phyloP scores from a whole-genome alignment of 441 rosid genomes.

The Aleurites moluccanus region DNA sequence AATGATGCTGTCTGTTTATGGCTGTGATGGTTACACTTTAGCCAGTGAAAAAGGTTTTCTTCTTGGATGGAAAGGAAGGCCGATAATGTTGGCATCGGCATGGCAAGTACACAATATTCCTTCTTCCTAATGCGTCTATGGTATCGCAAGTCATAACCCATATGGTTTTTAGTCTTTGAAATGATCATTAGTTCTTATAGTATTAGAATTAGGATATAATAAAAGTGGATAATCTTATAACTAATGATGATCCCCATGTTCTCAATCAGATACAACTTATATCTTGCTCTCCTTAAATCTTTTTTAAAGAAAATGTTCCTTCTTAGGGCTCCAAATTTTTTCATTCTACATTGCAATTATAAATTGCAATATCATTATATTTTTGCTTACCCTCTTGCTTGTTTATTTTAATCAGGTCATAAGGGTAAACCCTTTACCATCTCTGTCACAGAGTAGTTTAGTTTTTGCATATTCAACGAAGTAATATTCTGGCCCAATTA shows the following conservation, averaged over 20 bases:
- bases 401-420: too few relatives aligned
- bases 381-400: not conserved
- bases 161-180: not conserved
- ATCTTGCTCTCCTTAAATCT: not conserved
- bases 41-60: constrained; percentile 54
- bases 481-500: too few relatives aligned
- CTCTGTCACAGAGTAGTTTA: too few relatives aligned
- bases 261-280: not conserved
- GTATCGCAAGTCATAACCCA: constrained; percentile 22
- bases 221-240: constrained; percentile 1
- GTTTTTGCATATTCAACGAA: too few relatives aligned
- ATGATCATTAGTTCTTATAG: not conserved
- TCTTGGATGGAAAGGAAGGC: constrained; percentile 78
- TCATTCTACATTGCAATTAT: not conserved
- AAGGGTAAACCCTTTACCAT: too few relatives aligned
- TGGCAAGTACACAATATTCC: constrained; percentile 48
- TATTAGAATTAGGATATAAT: not conserved
- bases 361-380: too few relatives aligned
- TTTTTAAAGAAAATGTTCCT: not conserved
- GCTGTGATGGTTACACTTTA: constrained; percentile 60
- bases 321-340: not conserved
- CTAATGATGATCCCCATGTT: not conserved
- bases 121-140: constrained; percentile 15
- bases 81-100: constrained; percentile 66
- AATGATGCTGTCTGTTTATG: constrained; percentile 62